Conservation (phyloP, 495 filamentous ascomycete species). For the Aspergillus ostianus region DNA sequence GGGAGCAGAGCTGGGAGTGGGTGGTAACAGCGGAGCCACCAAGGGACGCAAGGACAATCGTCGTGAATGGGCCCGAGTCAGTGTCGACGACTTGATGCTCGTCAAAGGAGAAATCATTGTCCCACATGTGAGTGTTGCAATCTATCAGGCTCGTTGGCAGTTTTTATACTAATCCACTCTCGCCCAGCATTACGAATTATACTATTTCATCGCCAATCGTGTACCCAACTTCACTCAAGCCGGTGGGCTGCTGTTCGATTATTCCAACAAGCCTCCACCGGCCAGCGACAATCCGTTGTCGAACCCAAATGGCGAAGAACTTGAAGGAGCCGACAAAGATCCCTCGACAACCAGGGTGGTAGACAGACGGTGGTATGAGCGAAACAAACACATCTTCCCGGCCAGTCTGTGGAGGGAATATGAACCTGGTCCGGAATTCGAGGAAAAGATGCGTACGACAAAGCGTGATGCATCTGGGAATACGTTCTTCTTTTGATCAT, state of each 20-base stretch:
- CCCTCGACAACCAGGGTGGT: constrained; percentile 89
- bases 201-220: constrained; percentile 93
- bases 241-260: constrained; percentile 68
- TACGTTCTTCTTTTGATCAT: constrained; percentile 78
- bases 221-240: constrained; percentile 62
- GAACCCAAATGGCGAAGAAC: constrained; percentile 41
- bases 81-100: constrained; percentile 95
- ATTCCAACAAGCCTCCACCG: constrained; percentile 57
- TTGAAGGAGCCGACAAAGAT: constrained; percentile 80
- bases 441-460: constrained; percentile 60
- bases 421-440: constrained; percentile 83
- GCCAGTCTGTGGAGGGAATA: constrained; percentile 96
- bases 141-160: background rate
- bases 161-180: constrained; percentile 18
- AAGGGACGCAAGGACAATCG: constrained; percentile 58
- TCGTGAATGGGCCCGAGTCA: constrained; percentile 88
- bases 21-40: constrained; percentile 52
- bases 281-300: constrained; percentile 46
- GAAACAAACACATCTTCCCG: constrained; percentile 96
- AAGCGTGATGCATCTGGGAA: constrained; percentile 84
- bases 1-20: constrained; percentile 76
- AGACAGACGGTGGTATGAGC: constrained; percentile 93
- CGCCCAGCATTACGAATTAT: constrained; percentile 86
- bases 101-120: constrained; percentile 91
- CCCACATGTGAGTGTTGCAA: constrained; percentile 70